These are phyloP conservation scores for Pyracantha coccinea DNA, from an alignment of 331 rosid species.

Conservation along the genomic window DNA sequence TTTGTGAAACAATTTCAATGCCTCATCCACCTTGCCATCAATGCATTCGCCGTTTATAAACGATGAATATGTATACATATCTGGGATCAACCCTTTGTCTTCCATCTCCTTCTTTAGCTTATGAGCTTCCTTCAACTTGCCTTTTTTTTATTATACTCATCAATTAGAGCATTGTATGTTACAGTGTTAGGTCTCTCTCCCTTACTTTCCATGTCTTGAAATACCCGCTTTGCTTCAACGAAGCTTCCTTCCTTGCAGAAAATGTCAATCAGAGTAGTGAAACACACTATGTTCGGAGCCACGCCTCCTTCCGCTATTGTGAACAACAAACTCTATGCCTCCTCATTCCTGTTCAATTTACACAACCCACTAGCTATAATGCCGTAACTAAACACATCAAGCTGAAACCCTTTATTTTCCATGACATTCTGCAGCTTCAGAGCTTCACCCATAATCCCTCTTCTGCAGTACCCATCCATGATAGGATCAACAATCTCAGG, in stretches of 20 bases:
- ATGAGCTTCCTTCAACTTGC: slow-evolving; percentile 55
- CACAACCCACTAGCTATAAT: slow-evolving; percentile 58
- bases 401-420: slow-evolving; percentile 55
- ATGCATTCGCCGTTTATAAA: slow-evolving; percentile 70
- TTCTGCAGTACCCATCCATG: slow-evolving; percentile 72
- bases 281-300: slow-evolving; percentile 46
- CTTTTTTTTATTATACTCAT: slow-evolving; percentile 57
- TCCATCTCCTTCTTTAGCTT: slow-evolving; percentile 49
- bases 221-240: slow-evolving; percentile 51
- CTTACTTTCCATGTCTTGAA: slow-evolving; percentile 50
- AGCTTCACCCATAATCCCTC: slow-evolving; percentile 67
- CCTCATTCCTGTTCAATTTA: slow-evolving; percentile 39
- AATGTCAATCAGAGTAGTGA: slow-evolving; percentile 56
- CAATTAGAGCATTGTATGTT: slow-evolving; percentile 63
- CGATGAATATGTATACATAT: slow-evolving; percentile 65
- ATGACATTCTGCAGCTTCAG: slow-evolving; percentile 34
- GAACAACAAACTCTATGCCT: slow-evolving; percentile 51
- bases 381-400: slow-evolving; percentile 46
- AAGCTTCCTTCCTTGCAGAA: slow-evolving; percentile 78
- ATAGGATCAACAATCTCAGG: too few species aligned
- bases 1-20: slow-evolving; percentile 49
- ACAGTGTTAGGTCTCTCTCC: slow-evolving; percentile 47
- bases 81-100: slow-evolving; percentile 50
- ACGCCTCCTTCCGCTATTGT: slow-evolving; percentile 63
- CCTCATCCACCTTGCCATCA: slow-evolving; percentile 51